phyloP scores from a whole-genome alignment of 2,329 filamentous ascomycete genomes.

The Cryphonectria naterciae region DNA sequence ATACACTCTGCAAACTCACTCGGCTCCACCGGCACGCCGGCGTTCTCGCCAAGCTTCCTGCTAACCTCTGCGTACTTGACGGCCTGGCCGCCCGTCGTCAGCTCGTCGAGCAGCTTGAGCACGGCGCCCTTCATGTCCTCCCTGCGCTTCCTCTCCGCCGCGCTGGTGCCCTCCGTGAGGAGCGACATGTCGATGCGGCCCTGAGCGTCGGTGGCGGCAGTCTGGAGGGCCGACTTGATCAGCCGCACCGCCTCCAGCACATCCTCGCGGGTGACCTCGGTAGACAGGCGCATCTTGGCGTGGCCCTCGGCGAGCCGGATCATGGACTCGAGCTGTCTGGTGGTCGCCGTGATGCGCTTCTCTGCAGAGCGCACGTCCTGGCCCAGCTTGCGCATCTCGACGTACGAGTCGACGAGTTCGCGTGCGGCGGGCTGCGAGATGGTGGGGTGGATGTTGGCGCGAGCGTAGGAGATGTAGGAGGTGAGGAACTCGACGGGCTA shows the following conservation, averaged over 20 bases:
- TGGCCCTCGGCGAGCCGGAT: constrained; percentile 95
- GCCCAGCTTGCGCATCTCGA: constrained; percentile 92
- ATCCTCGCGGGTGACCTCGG: constrained; percentile 76
- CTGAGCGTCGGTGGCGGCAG: constrained; percentile 90
- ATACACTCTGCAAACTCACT: constrained; percentile 84
- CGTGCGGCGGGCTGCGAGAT: constrained; percentile 80
- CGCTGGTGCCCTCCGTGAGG: constrained; percentile 89
- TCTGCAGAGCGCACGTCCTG: constrained; percentile 85
- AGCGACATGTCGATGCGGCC: constrained; percentile 97
- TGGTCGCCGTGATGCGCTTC: constrained; percentile 96
- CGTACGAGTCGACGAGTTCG: constrained; percentile 84
- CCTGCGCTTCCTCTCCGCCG: constrained; percentile 80
- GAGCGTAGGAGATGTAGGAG: constrained; percentile 95
- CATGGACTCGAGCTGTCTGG: constrained; percentile 96
- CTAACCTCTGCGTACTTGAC: constrained; percentile 81
- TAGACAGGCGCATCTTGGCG: constrained; percentile 91
- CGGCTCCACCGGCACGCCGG: constrained; percentile 72
- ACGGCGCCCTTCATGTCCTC: constrained; percentile 84
- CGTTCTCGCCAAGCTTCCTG: constrained; percentile 71
- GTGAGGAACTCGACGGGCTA: constrained; percentile 95
- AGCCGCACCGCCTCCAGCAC: constrained; percentile 89
- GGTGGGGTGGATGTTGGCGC: constrained; percentile 79
- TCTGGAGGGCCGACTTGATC: constrained; percentile 93
- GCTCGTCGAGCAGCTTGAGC: constrained; percentile 76
- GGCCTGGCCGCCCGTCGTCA: constrained; percentile 68